Evolutionary conservation across 129 eudicot species (phyloP).

Genomic region (Artemisia argyi): DNA sequence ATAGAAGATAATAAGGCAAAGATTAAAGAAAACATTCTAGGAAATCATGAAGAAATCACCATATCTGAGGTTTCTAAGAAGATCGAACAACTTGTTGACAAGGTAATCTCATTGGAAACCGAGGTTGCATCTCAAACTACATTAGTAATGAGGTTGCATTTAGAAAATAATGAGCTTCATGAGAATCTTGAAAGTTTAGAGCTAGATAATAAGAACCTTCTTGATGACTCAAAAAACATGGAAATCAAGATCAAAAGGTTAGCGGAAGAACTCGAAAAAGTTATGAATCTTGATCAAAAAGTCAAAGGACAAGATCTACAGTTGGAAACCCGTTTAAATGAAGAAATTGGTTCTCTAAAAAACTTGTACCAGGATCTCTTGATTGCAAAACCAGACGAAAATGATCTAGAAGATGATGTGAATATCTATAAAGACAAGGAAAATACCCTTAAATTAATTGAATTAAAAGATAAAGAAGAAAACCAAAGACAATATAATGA

Average conservation of each 20-base stretch:
- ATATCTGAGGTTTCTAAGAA: conserved; percentile 61
- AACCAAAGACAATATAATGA: neutral
- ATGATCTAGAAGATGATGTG: conserved; percentile 12
- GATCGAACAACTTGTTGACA: conserved; percentile 70
- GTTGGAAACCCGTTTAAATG: conserved; percentile 35
- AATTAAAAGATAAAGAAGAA: neutral
- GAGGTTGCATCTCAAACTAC: conserved; percentile 54
- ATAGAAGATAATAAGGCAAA: conserved; percentile 29
- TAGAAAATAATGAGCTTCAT: conserved; percentile 49
- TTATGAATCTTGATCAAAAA: conserved; percentile 40
- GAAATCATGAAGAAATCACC: conserved; percentile 31
- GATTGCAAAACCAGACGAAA: conserved; percentile 32
- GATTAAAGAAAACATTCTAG: conserved; percentile 34
- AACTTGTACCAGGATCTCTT: conserved; percentile 42
- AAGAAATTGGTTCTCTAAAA: conserved; percentile 42
- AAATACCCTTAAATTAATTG: neutral
- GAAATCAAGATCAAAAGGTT: conserved; percentile 45
- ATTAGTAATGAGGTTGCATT: conserved; percentile 42
- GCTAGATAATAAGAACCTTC: conserved; percentile 35
- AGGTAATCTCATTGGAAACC: conserved; percentile 50
- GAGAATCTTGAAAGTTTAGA: conserved; percentile 44
- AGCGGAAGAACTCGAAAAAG: conserved; percentile 44
- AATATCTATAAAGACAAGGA: neutral
- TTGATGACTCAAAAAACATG: conserved; percentile 36
- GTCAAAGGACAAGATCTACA: conserved; percentile 33